Conservation (phyloP, 768 basidiomycete genomes). For the Coprinopsis cinerea region DNA sequence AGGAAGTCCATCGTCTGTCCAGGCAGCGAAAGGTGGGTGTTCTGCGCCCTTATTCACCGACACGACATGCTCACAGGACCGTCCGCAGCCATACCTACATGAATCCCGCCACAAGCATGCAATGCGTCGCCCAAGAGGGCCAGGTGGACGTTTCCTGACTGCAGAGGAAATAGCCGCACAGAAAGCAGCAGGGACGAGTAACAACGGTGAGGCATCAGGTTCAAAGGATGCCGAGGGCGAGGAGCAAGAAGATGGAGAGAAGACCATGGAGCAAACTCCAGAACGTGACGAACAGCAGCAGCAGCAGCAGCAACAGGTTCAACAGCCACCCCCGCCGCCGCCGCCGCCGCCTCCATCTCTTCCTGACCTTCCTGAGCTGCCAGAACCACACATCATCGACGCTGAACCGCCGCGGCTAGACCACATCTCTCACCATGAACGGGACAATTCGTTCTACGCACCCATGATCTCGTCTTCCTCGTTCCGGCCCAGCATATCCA, state of each 20-base stretch:
- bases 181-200: slow-evolving; percentile 32
- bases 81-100: slow-evolving; percentile 85
- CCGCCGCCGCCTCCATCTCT: too few species aligned
- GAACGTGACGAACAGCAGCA: slow-evolving; percentile 1
- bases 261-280: slow-evolving; percentile 1
- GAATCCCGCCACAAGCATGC: slow-evolving; percentile 98
- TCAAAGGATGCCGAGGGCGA: slow-evolving; percentile 36
- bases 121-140: slow-evolving; percentile 93
- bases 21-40: slow-evolving; percentile 81
- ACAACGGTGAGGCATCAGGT: slow-evolving; percentile 27
- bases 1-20: slow-evolving; percentile 90
- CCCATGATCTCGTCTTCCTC: neutral
- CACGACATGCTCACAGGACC: too few species aligned
- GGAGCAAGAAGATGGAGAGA: slow-evolving; percentile 33
- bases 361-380: too few species aligned
- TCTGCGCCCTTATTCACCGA: too few species aligned
- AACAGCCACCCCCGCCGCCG: too few species aligned
- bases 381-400: slow-evolving; percentile 5
- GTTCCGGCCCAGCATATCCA: slow-evolving; percentile 5
- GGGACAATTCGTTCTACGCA: slow-evolving; percentile 2
- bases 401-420: neutral
- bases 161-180: slow-evolving; percentile 91
- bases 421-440: neutral
- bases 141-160: slow-evolving; percentile 95
- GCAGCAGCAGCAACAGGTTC: slow-evolving; percentile 12